Conservation (phyloP, 2,329 filamentous ascomycete genomes). For the Sporothrix mexicana region DNA sequence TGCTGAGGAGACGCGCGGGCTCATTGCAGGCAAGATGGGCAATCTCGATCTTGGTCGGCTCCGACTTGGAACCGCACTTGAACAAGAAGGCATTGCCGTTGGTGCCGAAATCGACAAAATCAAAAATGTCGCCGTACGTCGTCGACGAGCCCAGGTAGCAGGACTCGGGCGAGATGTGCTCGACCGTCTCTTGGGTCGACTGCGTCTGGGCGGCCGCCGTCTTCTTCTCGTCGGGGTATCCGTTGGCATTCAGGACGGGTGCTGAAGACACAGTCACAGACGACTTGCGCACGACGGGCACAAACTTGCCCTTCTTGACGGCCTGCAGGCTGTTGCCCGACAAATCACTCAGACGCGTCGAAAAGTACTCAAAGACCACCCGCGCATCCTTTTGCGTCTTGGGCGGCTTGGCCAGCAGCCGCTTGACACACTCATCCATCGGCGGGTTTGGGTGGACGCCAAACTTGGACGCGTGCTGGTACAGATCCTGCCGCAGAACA, state of each 20-base stretch:
- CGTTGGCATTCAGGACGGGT: slow-evolving; percentile 17
- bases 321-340: slow-evolving; percentile 63
- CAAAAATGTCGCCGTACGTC: slow-evolving; percentile 86
- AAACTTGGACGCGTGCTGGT: slow-evolving; percentile 80
- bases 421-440: slow-evolving; percentile 75
- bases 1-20: slow-evolving; percentile 78
- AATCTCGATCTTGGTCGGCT: slow-evolving; percentile 86
- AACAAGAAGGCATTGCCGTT: slow-evolving; percentile 89
- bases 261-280: not conserved
- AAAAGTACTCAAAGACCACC: slow-evolving; percentile 81
- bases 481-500: slow-evolving; percentile 77
- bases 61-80: slow-evolving; percentile 86
- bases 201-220: slow-evolving; percentile 26
- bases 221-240: slow-evolving; percentile 41
- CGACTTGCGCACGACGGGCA: slow-evolving; percentile 62
- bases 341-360: slow-evolving; percentile 76
- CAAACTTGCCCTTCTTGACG: slow-evolving; percentile 70
- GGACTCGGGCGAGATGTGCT: slow-evolving; percentile 69
- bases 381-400: slow-evolving; percentile 68
- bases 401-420: slow-evolving; percentile 75
- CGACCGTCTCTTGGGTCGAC: slow-evolving; percentile 43
- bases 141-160: slow-evolving; percentile 78
- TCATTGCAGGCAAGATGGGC: slow-evolving; percentile 83
- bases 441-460: slow-evolving; percentile 83
- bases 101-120: slow-evolving; percentile 92